Evolutionary conservation across 371 early-diverging fungal genomes (phyloP).

Genomic region (Capniomyces stellatus): DNA sequence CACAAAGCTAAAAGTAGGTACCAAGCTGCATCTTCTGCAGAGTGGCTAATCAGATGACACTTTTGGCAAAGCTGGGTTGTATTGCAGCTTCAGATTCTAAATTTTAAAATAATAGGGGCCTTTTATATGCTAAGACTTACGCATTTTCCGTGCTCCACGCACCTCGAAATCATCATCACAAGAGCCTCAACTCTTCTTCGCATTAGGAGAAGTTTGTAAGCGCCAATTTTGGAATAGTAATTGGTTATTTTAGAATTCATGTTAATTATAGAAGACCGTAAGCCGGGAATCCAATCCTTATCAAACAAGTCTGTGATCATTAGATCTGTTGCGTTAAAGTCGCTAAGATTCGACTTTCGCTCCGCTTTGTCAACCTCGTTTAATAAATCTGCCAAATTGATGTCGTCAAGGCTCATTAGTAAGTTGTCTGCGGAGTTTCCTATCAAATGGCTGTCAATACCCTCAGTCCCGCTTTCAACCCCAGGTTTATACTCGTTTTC

Average conservation of each 20-base stretch:
- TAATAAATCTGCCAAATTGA: background rate
- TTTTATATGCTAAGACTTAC: too few species aligned
- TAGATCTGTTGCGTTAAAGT: background rate
- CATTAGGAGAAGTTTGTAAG: background rate
- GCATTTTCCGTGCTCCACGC: background rate
- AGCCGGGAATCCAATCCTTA: background rate
- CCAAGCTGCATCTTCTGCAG: too few species aligned
- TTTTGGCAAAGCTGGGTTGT: too few species aligned
- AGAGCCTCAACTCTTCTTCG: background rate
- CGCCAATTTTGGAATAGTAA: background rate
- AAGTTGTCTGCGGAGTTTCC: too few species aligned
- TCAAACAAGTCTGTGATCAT: background rate
- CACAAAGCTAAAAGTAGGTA: too few species aligned
- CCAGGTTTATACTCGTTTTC: background rate
- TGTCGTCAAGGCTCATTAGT: too few species aligned
- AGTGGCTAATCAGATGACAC: too few species aligned
- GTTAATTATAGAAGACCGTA: background rate
- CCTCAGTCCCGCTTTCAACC: background rate
- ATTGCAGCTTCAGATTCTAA: too few species aligned
- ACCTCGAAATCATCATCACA: background rate
- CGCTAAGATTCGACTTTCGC: background rate
- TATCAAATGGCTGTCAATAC: background rate
- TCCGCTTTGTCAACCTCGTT: background rate
- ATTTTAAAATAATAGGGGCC: too few species aligned
- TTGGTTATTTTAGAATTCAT: background rate